These are phyloP conservation scores for Datisca glomerata DNA, from an alignment of 306 rosid species.

Conservation along the genomic window DNA sequence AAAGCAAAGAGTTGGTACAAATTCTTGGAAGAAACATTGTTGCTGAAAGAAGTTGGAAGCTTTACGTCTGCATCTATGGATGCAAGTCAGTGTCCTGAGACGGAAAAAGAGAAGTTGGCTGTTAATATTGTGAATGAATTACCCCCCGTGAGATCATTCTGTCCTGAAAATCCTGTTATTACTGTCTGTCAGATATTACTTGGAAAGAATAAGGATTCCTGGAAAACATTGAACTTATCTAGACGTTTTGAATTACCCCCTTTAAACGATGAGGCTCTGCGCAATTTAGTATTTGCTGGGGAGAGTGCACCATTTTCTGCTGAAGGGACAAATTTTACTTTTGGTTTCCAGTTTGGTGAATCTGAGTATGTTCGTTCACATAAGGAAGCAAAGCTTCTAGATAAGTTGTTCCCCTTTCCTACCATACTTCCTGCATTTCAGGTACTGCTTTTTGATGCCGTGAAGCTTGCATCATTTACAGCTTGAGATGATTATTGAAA, in stretches of 20 bases:
- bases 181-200: constrained; percentile 49
- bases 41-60: constrained; percentile 31
- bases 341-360: constrained; percentile 78
- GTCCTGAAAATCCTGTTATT: constrained; percentile 61
- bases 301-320: constrained; percentile 29
- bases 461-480: constrained; percentile 12
- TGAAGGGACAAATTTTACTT: constrained; percentile 69
- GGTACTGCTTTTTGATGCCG: constrained; percentile 34
- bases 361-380: constrained; percentile 45
- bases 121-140: constrained; percentile 20
- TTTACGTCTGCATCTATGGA: constrained; percentile 23
- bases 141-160: constrained; percentile 35
- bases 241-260: constrained; percentile 59
- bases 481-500: constrained; percentile 12
- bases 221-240: constrained; percentile 62
- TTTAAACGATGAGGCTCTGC: constrained; percentile 59
- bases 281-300: constrained; percentile 52
- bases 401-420: constrained; percentile 76
- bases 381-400: constrained; percentile 53
- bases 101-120: constrained; percentile 21
- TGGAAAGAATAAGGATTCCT: constrained; percentile 33
- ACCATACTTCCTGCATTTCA: constrained; percentile 72
- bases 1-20: constrained; percentile 59
- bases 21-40: constrained; percentile 52
- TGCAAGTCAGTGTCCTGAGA: constrained; percentile 13